A percentile compares a stretch with the other conserved stretches of the same genome.
Conservation (phyloP, 176 grass and related monocot genomes). For the Oryza punctata region DNA sequence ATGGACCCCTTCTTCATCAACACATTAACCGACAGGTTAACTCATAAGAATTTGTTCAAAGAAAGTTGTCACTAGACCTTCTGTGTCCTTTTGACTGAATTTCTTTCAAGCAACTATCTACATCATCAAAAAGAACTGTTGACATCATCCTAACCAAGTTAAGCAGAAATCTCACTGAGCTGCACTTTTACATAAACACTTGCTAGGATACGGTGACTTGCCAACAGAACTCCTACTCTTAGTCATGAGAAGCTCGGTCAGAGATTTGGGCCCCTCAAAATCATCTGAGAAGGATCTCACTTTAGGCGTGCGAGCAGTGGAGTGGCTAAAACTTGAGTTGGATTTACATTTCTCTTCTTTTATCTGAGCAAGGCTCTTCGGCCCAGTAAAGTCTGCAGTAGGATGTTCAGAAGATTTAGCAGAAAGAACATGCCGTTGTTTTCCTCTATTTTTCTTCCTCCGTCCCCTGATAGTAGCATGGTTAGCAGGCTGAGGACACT, state of each 20-base stretch:
- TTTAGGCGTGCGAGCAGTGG: slow-evolving; percentile 3
- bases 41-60: background rate
- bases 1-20: slow-evolving; percentile 13
- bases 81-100: slow-evolving; percentile 25
- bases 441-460: slow-evolving; percentile 45
- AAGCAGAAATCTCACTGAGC: background rate
- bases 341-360: slow-evolving; percentile 51
- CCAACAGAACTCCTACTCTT: slow-evolving; percentile 26
- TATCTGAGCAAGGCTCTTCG: slow-evolving; percentile 56
- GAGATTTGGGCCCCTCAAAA: slow-evolving; percentile 48
- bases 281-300: slow-evolving; percentile 30
- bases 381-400: slow-evolving; percentile 36
- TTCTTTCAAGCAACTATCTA: slow-evolving; percentile 11
- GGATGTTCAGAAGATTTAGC: slow-evolving; percentile 6
- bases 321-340: slow-evolving; percentile 21
- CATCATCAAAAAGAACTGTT: background rate
- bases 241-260: slow-evolving; percentile 47
- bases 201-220: background rate
- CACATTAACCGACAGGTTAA: slow-evolving; percentile 19
- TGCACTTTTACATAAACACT: slow-evolving; percentile 13
- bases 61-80: slow-evolving; percentile 10
- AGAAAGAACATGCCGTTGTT: slow-evolving; percentile 20
- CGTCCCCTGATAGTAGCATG: slow-evolving; percentile 24
- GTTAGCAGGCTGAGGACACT: background rate
- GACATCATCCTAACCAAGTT: slow-evolving; percentile 21